Conservation (phyloP, 768 basidiomycete species). For the Podaxis carcinomalis region DNA sequence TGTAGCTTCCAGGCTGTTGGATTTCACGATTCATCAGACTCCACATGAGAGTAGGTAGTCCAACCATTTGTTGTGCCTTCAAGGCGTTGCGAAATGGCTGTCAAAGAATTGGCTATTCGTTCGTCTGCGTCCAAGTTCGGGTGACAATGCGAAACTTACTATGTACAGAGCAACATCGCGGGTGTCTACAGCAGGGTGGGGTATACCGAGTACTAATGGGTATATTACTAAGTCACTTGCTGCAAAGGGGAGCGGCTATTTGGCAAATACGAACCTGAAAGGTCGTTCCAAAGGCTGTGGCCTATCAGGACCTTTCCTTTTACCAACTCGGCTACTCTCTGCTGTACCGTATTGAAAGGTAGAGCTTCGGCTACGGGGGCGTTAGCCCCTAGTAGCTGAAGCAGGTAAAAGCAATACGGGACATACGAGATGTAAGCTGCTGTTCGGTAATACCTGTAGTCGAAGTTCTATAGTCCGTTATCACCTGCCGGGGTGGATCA, state of each 20-base stretch:
- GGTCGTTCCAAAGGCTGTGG: constrained; percentile 76
- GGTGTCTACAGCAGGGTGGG: constrained; percentile 72
- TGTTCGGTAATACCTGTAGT: constrained; percentile 50
- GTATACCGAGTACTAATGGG: constrained; percentile 66
- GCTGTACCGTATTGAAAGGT: constrained; percentile 63
- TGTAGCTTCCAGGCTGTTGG: constrained; percentile 52
- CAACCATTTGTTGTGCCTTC: constrained; percentile 62
- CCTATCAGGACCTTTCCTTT: constrained; percentile 72
- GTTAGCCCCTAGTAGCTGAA: not conserved
- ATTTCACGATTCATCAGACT: constrained; percentile 77
- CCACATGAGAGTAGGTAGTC: constrained; percentile 78
- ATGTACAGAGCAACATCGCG: constrained; percentile 78
- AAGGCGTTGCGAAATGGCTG: constrained; percentile 74
- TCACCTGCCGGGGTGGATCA: constrained; percentile 24
- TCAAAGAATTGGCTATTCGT: not conserved
- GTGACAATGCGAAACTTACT: constrained; percentile 23
- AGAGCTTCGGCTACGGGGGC: constrained; percentile 40
- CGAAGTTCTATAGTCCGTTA: constrained; percentile 69
- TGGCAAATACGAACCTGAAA: constrained; percentile 52
- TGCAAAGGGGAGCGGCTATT: not conserved
- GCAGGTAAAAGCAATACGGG: not conserved
- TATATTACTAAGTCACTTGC: constrained; percentile 1
- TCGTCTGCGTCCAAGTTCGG: constrained; percentile 10
- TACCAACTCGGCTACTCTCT: constrained; percentile 58
- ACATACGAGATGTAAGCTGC: constrained; percentile 36